A percentile compares a stretch with the other conserved stretches of the same genome.
Evolutionary conservation across 139 green algal genomes (phyloP).

Genomic region (Chara braunii): DNA sequence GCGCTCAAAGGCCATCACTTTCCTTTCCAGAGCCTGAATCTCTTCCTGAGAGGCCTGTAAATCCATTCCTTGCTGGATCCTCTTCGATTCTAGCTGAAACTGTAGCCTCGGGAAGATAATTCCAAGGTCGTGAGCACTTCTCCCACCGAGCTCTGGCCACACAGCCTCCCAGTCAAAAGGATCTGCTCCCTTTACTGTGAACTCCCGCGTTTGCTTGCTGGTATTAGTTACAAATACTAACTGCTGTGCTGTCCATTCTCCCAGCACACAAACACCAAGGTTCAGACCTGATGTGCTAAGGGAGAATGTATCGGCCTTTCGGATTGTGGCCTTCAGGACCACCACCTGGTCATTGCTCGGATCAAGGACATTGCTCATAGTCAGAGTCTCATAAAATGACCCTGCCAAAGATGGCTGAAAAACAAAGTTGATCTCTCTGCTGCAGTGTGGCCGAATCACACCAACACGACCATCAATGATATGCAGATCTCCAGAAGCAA

Average conservation of each 20-base stretch:
- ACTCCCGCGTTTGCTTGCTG: slow-evolving; percentile 13
- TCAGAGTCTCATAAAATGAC: slow-evolving; percentile 4
- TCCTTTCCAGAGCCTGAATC: not conserved
- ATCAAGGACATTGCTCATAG: slow-evolving; percentile 12
- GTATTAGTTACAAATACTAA: slow-evolving; percentile 1
- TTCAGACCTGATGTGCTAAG: not conserved
- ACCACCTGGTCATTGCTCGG: slow-evolving; percentile 12
- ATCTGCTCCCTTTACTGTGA: not conserved
- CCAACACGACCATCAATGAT: slow-evolving; percentile 16
- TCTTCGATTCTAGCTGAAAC: not conserved
- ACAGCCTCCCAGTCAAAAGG: not conserved
- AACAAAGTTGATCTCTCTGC: slow-evolving; percentile 10
- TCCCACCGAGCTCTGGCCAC: too few species aligned
- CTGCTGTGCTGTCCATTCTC: slow-evolving; percentile 5
- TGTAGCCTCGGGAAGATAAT: not conserved
- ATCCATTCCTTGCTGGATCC: not conserved
- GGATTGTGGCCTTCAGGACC: not conserved
- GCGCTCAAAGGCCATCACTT: not conserved
- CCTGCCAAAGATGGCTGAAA: slow-evolving; percentile 11
- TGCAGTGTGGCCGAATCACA: slow-evolving; percentile 9
- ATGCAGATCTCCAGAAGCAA: slow-evolving; percentile 10
- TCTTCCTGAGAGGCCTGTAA: not conserved
- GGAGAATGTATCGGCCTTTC: slow-evolving; percentile 9
- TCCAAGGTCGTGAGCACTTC: not conserved
- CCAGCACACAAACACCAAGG: not conserved